phyloP scores from a whole-genome alignment of 169 alveolate genomes.

The Plasmodium inui region DNA sequence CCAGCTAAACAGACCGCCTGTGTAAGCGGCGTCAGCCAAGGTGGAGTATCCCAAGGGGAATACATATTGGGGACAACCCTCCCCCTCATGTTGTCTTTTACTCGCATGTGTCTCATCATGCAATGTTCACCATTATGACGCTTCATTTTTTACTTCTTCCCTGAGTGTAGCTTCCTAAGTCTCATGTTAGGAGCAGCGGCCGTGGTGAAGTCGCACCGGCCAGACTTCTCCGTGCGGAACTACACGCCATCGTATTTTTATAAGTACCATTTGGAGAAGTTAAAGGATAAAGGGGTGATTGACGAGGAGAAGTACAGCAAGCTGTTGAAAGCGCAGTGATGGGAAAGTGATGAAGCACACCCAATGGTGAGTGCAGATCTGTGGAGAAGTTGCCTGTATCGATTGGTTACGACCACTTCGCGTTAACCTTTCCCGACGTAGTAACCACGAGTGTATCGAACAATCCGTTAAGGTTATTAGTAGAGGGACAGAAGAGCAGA shows the following conservation, averaged over 20 bases:
- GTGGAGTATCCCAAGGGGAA: background rate
- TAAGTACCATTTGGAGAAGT: conserved; percentile 35
- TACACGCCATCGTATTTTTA: conserved; percentile 58
- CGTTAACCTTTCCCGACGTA: background rate
- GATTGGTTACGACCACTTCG: background rate
- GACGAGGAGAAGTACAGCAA: conserved; percentile 55
- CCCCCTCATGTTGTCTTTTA: background rate
- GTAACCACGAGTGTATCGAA: background rate
- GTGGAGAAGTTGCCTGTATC: background rate
- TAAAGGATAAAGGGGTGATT: conserved; percentile 36
- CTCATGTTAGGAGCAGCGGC: conserved; percentile 35
- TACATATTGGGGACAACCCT: background rate
- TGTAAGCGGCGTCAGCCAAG: background rate
- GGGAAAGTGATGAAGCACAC: background rate
- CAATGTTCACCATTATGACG: background rate
- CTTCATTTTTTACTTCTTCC: background rate
- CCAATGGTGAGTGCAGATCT: background rate
- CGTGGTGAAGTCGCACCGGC: conserved; percentile 31
- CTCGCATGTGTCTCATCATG: background rate
- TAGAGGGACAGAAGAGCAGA: background rate
- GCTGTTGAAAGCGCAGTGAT: conserved; percentile 5
- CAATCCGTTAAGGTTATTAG: background rate
- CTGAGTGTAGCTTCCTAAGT: conserved; percentile 41
- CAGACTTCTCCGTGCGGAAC: conserved; percentile 38
- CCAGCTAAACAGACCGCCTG: background rate